phyloP scores from a whole-genome alignment of 2,329 filamentous ascomycete species.

The Claviceps africana region DNA sequence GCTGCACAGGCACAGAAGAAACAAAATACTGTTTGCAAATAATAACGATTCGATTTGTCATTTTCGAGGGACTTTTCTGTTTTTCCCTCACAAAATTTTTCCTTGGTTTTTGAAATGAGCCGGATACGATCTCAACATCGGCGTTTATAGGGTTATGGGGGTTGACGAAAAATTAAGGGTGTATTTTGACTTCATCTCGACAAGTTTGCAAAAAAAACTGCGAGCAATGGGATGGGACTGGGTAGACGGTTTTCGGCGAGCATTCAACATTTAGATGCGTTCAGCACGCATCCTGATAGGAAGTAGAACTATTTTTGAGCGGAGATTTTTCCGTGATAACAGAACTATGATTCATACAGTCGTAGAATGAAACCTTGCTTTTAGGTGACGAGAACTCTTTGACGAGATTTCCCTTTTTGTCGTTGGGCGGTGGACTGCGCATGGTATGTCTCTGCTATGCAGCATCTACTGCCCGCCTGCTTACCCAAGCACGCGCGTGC shows the following conservation, averaged over 20 bases:
- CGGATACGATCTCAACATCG: conserved; percentile 46
- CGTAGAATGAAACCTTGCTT: not conserved
- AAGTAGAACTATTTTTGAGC: conserved; percentile 11
- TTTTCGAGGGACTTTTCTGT: not conserved
- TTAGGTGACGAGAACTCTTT: not conserved
- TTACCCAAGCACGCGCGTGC: too few relatives aligned
- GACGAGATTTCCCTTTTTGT: conserved; percentile 6
- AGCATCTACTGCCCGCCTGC: too few relatives aligned
- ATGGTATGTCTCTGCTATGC: too few relatives aligned
- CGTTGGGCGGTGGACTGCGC: not conserved
- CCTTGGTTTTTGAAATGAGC: conserved; percentile 21
- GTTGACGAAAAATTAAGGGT: conserved; percentile 18
- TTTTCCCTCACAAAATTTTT: conserved; percentile 3
- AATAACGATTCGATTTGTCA: conserved; percentile 15
- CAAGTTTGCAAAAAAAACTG: conserved; percentile 18
- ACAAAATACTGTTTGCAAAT: conserved; percentile 17
- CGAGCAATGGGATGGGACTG: conserved; percentile 11
- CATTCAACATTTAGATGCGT: conserved; percentile 28
- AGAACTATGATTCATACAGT: not conserved
- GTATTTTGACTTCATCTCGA: conserved; percentile 22
- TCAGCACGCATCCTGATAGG: conserved; percentile 17
- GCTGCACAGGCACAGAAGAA: not conserved
- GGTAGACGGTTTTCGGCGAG: conserved; percentile 18
- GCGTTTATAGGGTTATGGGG: conserved; percentile 31
- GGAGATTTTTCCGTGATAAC: conserved; percentile 13